A percentile compares a stretch with the other conserved stretches of the same genome.
phyloP scores from a whole-genome alignment of 2,329 filamentous ascomycete genomes.

The Alternaria burnsii region DNA sequence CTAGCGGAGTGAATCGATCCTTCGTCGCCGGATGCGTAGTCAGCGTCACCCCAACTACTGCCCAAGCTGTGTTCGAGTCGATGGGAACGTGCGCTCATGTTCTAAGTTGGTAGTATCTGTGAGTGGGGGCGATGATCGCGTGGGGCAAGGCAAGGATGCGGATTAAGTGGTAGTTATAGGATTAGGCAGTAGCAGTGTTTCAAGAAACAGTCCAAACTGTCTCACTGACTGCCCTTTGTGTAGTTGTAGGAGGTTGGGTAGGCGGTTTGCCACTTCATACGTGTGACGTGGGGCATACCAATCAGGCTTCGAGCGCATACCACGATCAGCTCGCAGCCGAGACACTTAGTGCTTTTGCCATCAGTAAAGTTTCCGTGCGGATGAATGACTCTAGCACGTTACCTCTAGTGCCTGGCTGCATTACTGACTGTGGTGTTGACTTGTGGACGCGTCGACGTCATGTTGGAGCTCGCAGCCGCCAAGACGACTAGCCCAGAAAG shows the following conservation, averaged over 20 bases:
- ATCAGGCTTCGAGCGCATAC: conserved; percentile 28
- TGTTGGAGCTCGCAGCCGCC: conserved; percentile 20
- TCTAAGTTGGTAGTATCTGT: not conserved
- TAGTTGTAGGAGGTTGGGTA: conserved; percentile 31
- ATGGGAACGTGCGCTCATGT: conserved; percentile 30
- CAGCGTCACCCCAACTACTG: conserved; percentile 47
- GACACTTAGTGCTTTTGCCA: conserved; percentile 2
- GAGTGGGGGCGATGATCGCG: not conserved
- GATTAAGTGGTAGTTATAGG: not conserved
- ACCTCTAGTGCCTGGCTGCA: not conserved
- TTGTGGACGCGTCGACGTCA: conserved; percentile 21
- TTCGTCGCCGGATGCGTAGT: conserved; percentile 39
- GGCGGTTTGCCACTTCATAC: conserved; percentile 31
- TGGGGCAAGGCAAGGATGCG: not conserved
- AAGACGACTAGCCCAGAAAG: conserved; percentile 37
- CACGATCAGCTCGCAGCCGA: conserved; percentile 9
- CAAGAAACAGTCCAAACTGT: conserved; percentile 2
- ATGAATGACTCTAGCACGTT: not conserved
- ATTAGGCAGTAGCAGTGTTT: not conserved
- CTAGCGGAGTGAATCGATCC: conserved; percentile 38
- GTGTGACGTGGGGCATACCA: conserved; percentile 42
- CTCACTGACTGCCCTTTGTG: conserved; percentile 8
- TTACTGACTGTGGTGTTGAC: conserved; percentile 3
- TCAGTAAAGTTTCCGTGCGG: not conserved
- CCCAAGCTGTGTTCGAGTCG: conserved; percentile 39